Conservation (phyloP, 2,329 filamentous ascomycete species). For the Elsinoe fawcettii region DNA sequence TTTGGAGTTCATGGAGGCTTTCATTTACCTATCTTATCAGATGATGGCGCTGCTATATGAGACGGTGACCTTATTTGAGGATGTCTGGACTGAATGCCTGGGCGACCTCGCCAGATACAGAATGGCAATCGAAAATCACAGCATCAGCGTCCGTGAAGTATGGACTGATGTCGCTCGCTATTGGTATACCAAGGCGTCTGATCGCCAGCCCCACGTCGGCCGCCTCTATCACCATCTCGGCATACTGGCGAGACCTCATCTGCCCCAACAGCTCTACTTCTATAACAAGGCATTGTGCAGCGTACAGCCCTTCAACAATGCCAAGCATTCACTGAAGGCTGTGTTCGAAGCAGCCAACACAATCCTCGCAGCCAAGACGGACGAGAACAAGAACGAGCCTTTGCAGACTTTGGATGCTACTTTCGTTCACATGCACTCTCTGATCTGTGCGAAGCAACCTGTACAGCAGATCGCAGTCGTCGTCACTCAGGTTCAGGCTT, state of each 20-base stretch:
- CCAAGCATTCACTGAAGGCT: slow-evolving; percentile 61
- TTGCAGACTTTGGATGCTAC: not conserved
- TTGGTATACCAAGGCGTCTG: slow-evolving; percentile 80
- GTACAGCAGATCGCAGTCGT: not conserved
- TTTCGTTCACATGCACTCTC: slow-evolving; percentile 9
- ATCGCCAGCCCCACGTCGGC: slow-evolving; percentile 66
- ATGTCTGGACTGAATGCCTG: slow-evolving; percentile 90
- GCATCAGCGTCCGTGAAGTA: slow-evolving; percentile 60
- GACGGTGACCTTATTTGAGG: slow-evolving; percentile 71
- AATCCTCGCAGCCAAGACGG: not conserved
- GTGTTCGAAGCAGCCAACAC: slow-evolving; percentile 35
- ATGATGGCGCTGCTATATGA: slow-evolving; percentile 86
- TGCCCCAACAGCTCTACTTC: slow-evolving; percentile 62
- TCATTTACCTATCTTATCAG: slow-evolving; percentile 81
- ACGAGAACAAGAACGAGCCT: not conserved
- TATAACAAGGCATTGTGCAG: slow-evolving; percentile 66
- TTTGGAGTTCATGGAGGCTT: slow-evolving; percentile 81
- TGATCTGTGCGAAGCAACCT: not conserved
- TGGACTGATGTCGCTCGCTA: slow-evolving; percentile 74
- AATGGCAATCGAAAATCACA: slow-evolving; percentile 86
- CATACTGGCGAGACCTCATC: slow-evolving; percentile 63
- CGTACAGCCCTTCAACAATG: slow-evolving; percentile 57
- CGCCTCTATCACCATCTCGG: slow-evolving; percentile 84
- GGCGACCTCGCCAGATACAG: slow-evolving; percentile 78
- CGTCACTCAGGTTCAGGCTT: not conserved